Percentiles rank a stretch among this genome's conserved stretches.
These are phyloP conservation scores for Paratinospora sagittata DNA, from an alignment of 164 flowering plant genomes.

Conservation along the genomic window DNA sequence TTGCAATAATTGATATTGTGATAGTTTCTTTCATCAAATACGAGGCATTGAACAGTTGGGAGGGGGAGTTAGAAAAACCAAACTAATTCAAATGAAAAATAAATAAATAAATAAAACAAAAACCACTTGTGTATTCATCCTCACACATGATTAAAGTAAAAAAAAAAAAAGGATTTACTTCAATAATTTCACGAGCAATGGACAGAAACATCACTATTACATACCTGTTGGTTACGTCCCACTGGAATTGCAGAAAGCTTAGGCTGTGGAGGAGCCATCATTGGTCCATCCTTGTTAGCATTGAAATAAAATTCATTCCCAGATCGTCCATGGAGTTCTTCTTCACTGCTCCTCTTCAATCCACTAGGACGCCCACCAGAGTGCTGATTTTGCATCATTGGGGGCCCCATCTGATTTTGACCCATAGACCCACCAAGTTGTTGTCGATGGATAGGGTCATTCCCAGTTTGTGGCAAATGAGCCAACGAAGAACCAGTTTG, in stretches of 20 bases:
- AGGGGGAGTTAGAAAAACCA: no score
- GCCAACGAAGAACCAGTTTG: constrained; percentile 33
- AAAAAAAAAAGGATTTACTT: not conserved
- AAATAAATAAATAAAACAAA: no score
- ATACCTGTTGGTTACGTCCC: constrained; percentile 55
- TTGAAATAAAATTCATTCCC: constrained; percentile 41
- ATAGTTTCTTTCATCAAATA: no score
- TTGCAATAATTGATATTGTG: no score
- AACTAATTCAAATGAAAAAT: no score
- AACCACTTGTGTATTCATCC: not conserved
- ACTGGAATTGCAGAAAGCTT: constrained; percentile 50
- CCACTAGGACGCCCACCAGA: constrained; percentile 33
- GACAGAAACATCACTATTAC: not conserved
- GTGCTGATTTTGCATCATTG: constrained; percentile 40
- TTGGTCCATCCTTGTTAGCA: constrained; percentile 36
- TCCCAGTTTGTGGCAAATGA: constrained; percentile 34
- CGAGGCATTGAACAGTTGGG: no score
- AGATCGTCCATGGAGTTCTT: constrained; percentile 39
- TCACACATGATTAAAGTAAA: not conserved
- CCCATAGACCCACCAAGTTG: constrained; percentile 34
- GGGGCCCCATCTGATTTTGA: constrained; percentile 47
- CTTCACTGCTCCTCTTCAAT: constrained; percentile 23
- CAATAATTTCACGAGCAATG: not conserved
- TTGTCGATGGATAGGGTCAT: constrained; percentile 36
- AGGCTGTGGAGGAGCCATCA: constrained; percentile 42